Conservation (phyloP, 2,329 filamentous ascomycete genomes). For the Podosphaera xanthii region DNA sequence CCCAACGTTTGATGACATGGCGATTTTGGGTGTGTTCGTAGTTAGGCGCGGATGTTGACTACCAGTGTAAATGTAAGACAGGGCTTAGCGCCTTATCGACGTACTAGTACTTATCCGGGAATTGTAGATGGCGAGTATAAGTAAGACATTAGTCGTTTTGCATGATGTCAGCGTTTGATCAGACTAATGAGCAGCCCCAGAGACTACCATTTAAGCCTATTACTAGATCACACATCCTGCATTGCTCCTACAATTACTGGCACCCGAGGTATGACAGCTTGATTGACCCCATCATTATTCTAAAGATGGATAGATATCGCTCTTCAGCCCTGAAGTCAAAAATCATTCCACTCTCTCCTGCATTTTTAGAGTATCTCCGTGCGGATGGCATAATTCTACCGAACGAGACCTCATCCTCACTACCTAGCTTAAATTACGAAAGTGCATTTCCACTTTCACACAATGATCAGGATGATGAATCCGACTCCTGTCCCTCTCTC, state of each 20-base stretch:
- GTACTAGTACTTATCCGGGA: too few relatives aligned
- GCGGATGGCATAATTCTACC: constrained; percentile 84
- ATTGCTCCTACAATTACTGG: constrained; percentile 90
- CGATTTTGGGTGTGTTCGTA: not conserved
- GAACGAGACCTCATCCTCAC: constrained; percentile 25
- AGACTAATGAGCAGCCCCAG: too few relatives aligned
- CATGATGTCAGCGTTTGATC: too few relatives aligned
- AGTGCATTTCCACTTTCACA: constrained; percentile 30
- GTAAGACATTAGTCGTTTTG: too few relatives aligned
- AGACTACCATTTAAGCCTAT: constrained; percentile 56
- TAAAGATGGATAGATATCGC: constrained; percentile 36
- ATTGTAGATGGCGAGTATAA: too few relatives aligned
- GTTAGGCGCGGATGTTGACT: too few relatives aligned
- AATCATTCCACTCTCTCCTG: constrained; percentile 50
- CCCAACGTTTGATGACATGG: constrained; percentile 93
- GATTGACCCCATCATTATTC: not conserved
- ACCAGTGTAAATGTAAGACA: too few relatives aligned
- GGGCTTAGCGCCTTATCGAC: too few relatives aligned
- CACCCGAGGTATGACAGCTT: constrained; percentile 38
- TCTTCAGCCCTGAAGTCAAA: constrained; percentile 64
- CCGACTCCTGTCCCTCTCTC: constrained; percentile 13
- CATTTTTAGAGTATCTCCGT: constrained; percentile 69
- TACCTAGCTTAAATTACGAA: constrained; percentile 10
- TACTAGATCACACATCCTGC: constrained; percentile 65
- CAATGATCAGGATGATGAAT: constrained; percentile 27